Percentiles rank a stretch among this genome's conserved stretches.
Conservation (phyloP, 2,329 filamentous ascomycete genomes). For the Talaromyces marneffei region DNA sequence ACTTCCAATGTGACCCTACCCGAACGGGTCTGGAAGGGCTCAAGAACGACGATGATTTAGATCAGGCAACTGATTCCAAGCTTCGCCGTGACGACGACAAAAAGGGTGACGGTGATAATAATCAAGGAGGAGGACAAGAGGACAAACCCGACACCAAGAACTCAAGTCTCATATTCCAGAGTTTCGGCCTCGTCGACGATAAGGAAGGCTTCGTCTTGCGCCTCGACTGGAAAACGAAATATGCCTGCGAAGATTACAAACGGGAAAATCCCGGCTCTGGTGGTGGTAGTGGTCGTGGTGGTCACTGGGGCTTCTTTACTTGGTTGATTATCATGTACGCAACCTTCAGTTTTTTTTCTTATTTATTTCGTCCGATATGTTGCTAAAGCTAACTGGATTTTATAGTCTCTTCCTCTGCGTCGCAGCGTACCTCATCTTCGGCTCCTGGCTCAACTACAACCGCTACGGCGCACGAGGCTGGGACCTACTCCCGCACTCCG, state of each 20-base stretch:
- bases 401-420: constrained; percentile 73
- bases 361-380: background rate
- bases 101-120: constrained; percentile 21
- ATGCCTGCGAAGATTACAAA: constrained; percentile 65
- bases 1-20: constrained; percentile 74
- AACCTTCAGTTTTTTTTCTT: background rate
- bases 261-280: constrained; percentile 35
- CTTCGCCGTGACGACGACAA: constrained; percentile 20
- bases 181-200: constrained; percentile 59
- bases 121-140: background rate
- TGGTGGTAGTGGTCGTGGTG: constrained; percentile 35
- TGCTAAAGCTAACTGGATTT: constrained; percentile 15
- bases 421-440: constrained; percentile 91
- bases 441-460: constrained; percentile 98
- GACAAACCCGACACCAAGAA: constrained; percentile 32
- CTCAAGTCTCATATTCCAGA: constrained; percentile 64
- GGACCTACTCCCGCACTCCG: constrained; percentile 89
- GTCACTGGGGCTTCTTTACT: constrained; percentile 90
- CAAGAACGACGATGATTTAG: constrained; percentile 24
- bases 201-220: constrained; percentile 56
- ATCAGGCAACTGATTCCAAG: constrained; percentile 19
- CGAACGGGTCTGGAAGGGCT: constrained; percentile 63
- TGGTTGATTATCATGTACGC: constrained; percentile 91
- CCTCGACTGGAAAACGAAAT: constrained; percentile 80
- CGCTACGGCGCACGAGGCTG: constrained; percentile 90